phyloP scores from a whole-genome alignment of 306 rosid species.

The Lotus japonicus region DNA sequence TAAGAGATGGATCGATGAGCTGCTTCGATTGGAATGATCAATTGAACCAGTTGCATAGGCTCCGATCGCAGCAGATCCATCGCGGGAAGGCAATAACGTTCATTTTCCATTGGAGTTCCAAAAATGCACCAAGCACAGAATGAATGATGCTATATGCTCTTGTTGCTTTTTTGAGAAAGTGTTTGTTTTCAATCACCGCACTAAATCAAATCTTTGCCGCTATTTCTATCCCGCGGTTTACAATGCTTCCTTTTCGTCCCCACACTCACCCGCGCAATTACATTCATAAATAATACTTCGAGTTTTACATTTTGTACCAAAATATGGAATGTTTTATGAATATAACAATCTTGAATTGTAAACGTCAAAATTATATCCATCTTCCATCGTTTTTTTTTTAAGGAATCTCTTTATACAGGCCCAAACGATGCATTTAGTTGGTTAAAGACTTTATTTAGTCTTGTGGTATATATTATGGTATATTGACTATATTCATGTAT shows the following conservation, averaged over 20 bases:
- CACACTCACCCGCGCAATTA: not conserved
- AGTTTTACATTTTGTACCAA: too few species aligned
- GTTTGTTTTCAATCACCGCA: not conserved
- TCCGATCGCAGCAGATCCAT: conserved; percentile 89
- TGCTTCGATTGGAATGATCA: conserved; percentile 76
- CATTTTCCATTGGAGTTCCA: conserved; percentile 9
- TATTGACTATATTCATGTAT: too few species aligned
- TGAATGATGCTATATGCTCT: not conserved
- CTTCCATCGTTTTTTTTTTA: too few species aligned
- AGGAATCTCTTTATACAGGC: too few species aligned
- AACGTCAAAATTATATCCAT: too few species aligned
- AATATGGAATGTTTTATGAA: too few species aligned
- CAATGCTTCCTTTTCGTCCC: conserved; percentile 4
- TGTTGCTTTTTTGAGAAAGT: not conserved
- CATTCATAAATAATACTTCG: too few species aligned
- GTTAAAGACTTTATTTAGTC: too few species aligned
- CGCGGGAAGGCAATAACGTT: conserved; percentile 23
- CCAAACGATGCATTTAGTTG: too few species aligned
- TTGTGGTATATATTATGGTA: too few species aligned
- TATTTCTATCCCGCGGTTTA: conserved; percentile 18
- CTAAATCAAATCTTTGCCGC: conserved; percentile 16
- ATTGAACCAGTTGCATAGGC: conserved; percentile 83
- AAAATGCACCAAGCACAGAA: conserved; percentile 8
- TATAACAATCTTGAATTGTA: too few species aligned
- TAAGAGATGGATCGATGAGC: conserved; percentile 52